These are phyloP conservation scores for Parastagonospora avenae DNA, from an alignment of 2,329 filamentous ascomycete species.

Conservation along the genomic window DNA sequence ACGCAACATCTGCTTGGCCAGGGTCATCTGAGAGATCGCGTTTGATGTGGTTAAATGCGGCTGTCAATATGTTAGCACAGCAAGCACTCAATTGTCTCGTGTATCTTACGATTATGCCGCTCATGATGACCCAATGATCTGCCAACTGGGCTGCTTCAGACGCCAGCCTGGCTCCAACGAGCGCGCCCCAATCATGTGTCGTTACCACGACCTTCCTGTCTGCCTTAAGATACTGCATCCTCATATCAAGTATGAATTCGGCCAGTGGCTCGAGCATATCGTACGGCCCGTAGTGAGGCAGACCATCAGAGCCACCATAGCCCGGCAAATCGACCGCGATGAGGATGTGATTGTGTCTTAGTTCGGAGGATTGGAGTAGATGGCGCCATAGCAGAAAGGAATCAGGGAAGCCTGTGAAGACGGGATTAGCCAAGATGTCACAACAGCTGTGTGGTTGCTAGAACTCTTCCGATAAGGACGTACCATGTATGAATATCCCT, in stretches of 20 bases:
- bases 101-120: slow-evolving; percentile 57
- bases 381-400: slow-evolving; percentile 61
- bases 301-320: slow-evolving; percentile 61
- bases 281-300: slow-evolving; percentile 56
- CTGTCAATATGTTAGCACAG: slow-evolving; percentile 32
- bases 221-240: slow-evolving; percentile 49
- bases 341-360: slow-evolving; percentile 49
- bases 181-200: slow-evolving; percentile 61
- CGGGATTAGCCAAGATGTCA: neutral
- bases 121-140: slow-evolving; percentile 61
- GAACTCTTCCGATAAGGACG: neutral
- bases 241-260: slow-evolving; percentile 59
- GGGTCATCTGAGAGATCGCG: slow-evolving; percentile 45
- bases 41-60: slow-evolving; percentile 51
- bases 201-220: slow-evolving; percentile 52
- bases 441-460: neutral
- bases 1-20: slow-evolving; percentile 57
- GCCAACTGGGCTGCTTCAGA: slow-evolving; percentile 62
- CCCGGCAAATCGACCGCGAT: slow-evolving; percentile 64
- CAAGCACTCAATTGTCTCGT: neutral
- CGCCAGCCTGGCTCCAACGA: slow-evolving; percentile 61
- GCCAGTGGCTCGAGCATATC: slow-evolving; percentile 59
- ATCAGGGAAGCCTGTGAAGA: slow-evolving; percentile 59
- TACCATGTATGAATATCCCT: slow-evolving; percentile 61
- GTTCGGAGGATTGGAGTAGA: slow-evolving; percentile 50